Evolutionary conservation across 345 rosid genomes (phyloP), one percentile per base, ranked within the genome.

Genomic region (Lenwebbia sp.): DNA sequence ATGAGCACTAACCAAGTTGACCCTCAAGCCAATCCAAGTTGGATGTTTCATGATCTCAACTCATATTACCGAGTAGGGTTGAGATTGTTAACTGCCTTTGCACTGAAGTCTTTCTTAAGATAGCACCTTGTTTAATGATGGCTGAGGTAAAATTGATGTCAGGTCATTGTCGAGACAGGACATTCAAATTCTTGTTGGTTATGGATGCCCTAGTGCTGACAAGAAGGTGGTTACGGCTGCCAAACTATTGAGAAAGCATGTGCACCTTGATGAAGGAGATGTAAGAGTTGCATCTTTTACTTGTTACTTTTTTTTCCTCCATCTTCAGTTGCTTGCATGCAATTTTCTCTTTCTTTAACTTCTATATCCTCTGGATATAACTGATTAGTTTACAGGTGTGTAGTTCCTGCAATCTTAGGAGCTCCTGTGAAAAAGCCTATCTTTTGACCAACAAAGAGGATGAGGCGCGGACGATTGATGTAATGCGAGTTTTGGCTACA

Each of bases 261-360:
- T 90, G 60, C 99, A 94, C 92, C 94, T 97, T 33, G 97, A 97
- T 88, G 99, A 97, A 97, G 99, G 99, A 90, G 99, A 97, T 94
- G 99, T 97, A 89, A 92, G 98, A 89, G 82, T 84, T 88, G 25
- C 47, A 70, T 88, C 58, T 50, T 30, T 82, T 44, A 55, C 70
- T 83, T 33, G 25, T 19, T 70, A 57, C 37, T 53, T 50, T 37
- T 52, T n/a, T 15, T 28, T 44, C 17, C 57, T 85, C 65, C 50
- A 37, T 37, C 4, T 70, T 37, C 47, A 70, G 10, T 70, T 37
- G 47, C 14, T 17, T 70, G 26, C 26, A 25, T 25, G 26, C 40
- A 22, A 50, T 22, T 65, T 51, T 44, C 8, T 85, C 47, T 70
- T 37, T 70, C 78, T 70, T 33, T 37, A 70, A 70, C 10, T 33